These are phyloP conservation scores for Fusarium sp. DNA, from an alignment of 2,329 filamentous ascomycete genomes.

Conservation along the genomic window DNA sequence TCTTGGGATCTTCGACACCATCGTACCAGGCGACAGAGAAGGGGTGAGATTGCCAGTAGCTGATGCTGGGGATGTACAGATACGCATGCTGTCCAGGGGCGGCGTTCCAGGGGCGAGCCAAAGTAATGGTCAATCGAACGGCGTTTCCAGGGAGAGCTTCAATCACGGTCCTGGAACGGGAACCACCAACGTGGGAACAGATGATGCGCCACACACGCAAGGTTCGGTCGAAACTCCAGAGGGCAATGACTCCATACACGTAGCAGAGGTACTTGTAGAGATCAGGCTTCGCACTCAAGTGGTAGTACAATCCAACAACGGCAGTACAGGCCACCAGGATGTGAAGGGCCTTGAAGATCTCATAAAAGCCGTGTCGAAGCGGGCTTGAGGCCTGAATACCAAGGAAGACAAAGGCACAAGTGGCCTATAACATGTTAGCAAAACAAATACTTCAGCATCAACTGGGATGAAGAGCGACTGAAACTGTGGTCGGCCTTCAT, in stretches of 20 bases:
- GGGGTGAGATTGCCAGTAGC: slow-evolving; percentile 79
- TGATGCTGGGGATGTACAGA: slow-evolving; percentile 78
- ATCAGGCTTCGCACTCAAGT: slow-evolving; percentile 62
- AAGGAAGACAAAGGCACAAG: slow-evolving; percentile 70
- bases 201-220: slow-evolving; percentile 68
- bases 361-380: slow-evolving; percentile 81
- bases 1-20: slow-evolving; percentile 63
- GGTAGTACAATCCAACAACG: slow-evolving; percentile 74
- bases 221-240: slow-evolving; percentile 74
- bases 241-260: slow-evolving; percentile 68
- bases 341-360: slow-evolving; percentile 79
- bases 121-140: slow-evolving; percentile 75
- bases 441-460: background rate
- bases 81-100: slow-evolving; percentile 82
- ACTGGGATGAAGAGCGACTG: background rate
- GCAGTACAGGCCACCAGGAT: slow-evolving; percentile 70
- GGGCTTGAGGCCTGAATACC: slow-evolving; percentile 76
- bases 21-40: slow-evolving; percentile 85
- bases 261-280: slow-evolving; percentile 62
- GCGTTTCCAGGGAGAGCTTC: slow-evolving; percentile 82
- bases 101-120: slow-evolving; percentile 82
- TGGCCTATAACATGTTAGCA: slow-evolving; percentile 57
- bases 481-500: background rate
- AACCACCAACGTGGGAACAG: slow-evolving; percentile 73
- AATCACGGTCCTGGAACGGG: slow-evolving; percentile 75